These are phyloP conservation scores for Lepidium sativum DNA, from an alignment of 345 rosid species.

Conservation along the genomic window DNA sequence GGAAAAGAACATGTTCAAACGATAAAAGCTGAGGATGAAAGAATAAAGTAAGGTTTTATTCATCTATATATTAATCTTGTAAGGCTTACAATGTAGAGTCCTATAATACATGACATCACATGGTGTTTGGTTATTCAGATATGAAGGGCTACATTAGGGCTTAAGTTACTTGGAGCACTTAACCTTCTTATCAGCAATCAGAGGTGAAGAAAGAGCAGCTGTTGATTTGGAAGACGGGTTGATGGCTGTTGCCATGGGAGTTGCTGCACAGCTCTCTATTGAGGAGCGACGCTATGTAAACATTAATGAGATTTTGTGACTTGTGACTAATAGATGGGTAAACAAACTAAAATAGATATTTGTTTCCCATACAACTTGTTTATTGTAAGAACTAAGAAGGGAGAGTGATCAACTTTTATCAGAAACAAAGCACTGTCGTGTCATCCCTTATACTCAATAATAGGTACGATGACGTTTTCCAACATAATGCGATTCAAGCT, in stretches of 20 bases:
- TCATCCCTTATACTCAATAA: too few species aligned
- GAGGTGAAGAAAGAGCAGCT: slow-evolving; percentile 48
- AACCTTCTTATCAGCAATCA: slow-evolving; percentile 53
- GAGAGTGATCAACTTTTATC: background rate
- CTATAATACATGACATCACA: background rate
- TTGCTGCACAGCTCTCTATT: slow-evolving; percentile 92
- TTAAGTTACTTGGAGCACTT: slow-evolving; percentile 94
- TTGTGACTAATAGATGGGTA: background rate
- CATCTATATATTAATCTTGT: background rate
- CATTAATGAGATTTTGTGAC: slow-evolving; percentile 50
- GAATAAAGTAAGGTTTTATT: slow-evolving; percentile 46
- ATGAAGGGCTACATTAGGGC: slow-evolving; percentile 87
- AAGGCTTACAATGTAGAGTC: background rate
- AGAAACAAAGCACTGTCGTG: background rate
- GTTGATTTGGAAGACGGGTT: slow-evolving; percentile 82
- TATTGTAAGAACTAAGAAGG: background rate
- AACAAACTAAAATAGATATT: slow-evolving; percentile 1
- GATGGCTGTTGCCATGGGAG: slow-evolving; percentile 91
- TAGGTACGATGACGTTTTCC: background rate
- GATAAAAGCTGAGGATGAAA: slow-evolving; percentile 51
- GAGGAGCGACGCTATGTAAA: slow-evolving; percentile 56
- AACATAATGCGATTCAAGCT: background rate
- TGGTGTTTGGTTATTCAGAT: slow-evolving; percentile 34
- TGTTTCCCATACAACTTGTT: background rate
- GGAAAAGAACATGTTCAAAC: slow-evolving; percentile 71